phyloP scores from a whole-genome alignment of 2,329 filamentous ascomycete species.

The Fusarium brevicatenulatum region DNA sequence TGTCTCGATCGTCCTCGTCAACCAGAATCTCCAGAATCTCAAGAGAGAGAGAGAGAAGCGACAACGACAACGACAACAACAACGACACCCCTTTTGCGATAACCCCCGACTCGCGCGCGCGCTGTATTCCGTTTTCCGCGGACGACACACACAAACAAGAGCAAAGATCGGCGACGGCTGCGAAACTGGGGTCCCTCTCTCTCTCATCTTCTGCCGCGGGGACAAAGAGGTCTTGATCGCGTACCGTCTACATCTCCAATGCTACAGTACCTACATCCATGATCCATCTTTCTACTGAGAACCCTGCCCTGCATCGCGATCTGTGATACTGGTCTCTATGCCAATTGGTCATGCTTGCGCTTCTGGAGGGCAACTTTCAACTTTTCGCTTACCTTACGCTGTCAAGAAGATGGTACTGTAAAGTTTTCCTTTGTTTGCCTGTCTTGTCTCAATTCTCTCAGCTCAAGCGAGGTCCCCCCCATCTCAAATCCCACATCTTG shows the following conservation, averaged over 20 bases:
- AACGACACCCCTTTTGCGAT: background rate
- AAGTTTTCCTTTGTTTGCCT: background rate
- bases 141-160: background rate
- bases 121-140: background rate
- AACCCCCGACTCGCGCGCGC: background rate
- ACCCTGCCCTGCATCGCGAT: slow-evolving; percentile 24
- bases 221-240: slow-evolving; percentile 16
- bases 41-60: background rate
- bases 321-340: slow-evolving; percentile 8
- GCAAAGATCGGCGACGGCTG: slow-evolving; percentile 24
- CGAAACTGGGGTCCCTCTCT: slow-evolving; percentile 20
- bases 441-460: background rate
- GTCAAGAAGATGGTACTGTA: background rate
- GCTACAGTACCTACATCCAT: background rate
- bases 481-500: background rate
- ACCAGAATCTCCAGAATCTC: background rate
- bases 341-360: slow-evolving; percentile 22
- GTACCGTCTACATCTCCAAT: slow-evolving; percentile 3
- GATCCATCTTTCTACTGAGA: slow-evolving; percentile 9
- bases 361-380: slow-evolving; percentile 1
- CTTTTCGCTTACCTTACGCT: background rate
- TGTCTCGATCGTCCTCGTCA: slow-evolving; percentile 30
- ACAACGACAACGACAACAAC: background rate
- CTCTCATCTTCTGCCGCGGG: background rate
- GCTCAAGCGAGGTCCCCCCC: background rate